Percentiles rank a stretch among this genome's conserved stretches.
phyloP scores from a whole-genome alignment of 2,329 filamentous ascomycete genomes.

The Botrytis elliptica region DNA sequence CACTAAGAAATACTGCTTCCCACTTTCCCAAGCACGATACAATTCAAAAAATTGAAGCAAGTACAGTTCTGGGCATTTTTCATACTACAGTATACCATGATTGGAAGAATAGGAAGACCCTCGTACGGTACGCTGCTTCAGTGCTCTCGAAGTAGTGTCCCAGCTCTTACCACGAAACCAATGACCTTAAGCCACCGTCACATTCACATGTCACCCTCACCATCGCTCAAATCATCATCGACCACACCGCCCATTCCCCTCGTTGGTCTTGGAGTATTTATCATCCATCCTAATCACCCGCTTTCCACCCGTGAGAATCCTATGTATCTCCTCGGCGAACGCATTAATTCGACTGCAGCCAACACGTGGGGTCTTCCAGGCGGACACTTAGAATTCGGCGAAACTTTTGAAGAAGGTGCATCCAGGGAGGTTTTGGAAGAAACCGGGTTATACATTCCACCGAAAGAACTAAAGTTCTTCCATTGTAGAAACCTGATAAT shows the following conservation, averaged over 20 bases:
- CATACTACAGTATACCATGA: background rate
- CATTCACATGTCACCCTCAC: background rate
- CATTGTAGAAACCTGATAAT: conserved; percentile 49
- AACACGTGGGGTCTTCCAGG: conserved; percentile 69
- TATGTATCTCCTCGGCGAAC: conserved; percentile 27
- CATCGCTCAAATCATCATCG: background rate
- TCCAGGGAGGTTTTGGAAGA: conserved; percentile 69
- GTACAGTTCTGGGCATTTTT: background rate
- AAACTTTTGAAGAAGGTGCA: conserved; percentile 61
- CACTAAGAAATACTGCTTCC: background rate
- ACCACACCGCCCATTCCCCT: conserved; percentile 5
- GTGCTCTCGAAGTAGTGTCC: background rate
- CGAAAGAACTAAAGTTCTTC: conserved; percentile 49
- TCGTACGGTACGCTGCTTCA: background rate
- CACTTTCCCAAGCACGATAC: background rate
- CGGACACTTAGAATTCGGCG: conserved; percentile 71
- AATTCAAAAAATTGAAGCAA: background rate
- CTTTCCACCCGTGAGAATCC: conserved; percentile 25
- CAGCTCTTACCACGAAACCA: background rate
- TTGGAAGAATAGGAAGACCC: background rate
- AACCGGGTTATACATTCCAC: conserved; percentile 58
- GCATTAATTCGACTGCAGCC: conserved; percentile 26
- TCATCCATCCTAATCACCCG: conserved; percentile 21
- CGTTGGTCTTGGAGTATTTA: conserved; percentile 29
- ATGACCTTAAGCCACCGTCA: background rate